Conservation (phyloP, 805 yeast genomes). For the Scheffersomyces stipitis region DNA sequence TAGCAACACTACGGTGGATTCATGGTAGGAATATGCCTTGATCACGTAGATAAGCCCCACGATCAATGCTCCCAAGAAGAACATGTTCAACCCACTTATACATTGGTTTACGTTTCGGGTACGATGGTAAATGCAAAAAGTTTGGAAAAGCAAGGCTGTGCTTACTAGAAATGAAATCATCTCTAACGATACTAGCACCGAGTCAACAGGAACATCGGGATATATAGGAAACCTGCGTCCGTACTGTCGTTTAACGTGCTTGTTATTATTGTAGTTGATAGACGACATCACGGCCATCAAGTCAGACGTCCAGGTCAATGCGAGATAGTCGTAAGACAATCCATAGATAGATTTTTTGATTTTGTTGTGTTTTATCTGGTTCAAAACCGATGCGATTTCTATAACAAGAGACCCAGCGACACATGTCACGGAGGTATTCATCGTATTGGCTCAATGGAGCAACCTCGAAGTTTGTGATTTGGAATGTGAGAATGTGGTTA, state of each 20-base stretch:
- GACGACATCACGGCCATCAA: conserved; percentile 8
- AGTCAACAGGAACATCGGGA: conserved; percentile 20
- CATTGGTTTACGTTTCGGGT: conserved; percentile 39
- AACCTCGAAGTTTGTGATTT: too few species aligned
- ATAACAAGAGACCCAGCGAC: too few species aligned
- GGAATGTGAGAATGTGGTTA: too few species aligned
- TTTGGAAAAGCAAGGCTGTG: conserved; percentile 23
- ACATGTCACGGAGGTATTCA: too few species aligned
- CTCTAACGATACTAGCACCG: conserved; percentile 15
- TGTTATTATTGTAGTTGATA: conserved; percentile 6
- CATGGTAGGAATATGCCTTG: neutral
- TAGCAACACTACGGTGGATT: conserved; percentile 23
- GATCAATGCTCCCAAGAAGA: conserved; percentile 3
- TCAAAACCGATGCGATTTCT: neutral
- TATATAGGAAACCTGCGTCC: conserved; percentile 34
- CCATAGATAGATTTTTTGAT: conserved; percentile 17
- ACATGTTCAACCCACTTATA: conserved; percentile 19
- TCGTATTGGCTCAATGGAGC: too few species aligned
- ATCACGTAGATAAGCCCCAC: conserved; percentile 8
- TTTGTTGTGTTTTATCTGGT: conserved; percentile 12
- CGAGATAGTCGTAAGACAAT: conserved; percentile 16
- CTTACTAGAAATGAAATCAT: conserved; percentile 8
- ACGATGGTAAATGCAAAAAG: conserved; percentile 17
- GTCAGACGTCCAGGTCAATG: conserved; percentile 6
- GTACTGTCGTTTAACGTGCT: conserved; percentile 9